phyloP scores from a whole-genome alignment of 2,329 filamentous ascomycete genomes.

The Ambrosiella beaveri region DNA sequence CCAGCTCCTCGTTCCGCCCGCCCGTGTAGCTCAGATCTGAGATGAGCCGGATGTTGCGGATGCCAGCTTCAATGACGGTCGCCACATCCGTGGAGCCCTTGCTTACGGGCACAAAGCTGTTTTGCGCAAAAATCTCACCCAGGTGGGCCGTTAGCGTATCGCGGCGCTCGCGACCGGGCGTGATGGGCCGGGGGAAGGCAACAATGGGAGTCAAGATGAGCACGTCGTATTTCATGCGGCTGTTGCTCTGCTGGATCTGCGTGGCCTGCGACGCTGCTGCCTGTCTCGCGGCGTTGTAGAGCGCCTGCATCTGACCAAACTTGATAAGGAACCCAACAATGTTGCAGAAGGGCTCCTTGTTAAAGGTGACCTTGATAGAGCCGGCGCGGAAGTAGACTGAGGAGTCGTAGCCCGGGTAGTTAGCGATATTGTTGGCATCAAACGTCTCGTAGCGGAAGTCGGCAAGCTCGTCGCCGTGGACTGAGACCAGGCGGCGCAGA shows the following conservation, averaged over 20 bases:
- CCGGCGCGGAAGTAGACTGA: slow-evolving; percentile 81
- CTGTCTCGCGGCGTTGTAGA: slow-evolving; percentile 92
- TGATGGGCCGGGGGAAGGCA: slow-evolving; percentile 70
- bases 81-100: slow-evolving; percentile 54
- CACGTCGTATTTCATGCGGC: slow-evolving; percentile 85
- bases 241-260: slow-evolving; percentile 78
- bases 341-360: slow-evolving; percentile 93
- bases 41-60: slow-evolving; percentile 79
- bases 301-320: slow-evolving; percentile 98
- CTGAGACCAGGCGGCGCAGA: slow-evolving; percentile 75
- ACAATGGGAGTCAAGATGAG: slow-evolving; percentile 90
- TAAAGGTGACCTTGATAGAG: slow-evolving; percentile 90
- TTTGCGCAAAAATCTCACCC: slow-evolving; percentile 93
- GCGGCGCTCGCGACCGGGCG: slow-evolving; percentile 49
- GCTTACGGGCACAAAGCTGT: slow-evolving; percentile 44
- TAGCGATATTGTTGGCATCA: slow-evolving; percentile 47
- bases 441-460: slow-evolving; percentile 98
- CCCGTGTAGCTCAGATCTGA: slow-evolving; percentile 72
- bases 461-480: slow-evolving; percentile 85
- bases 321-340: slow-evolving; percentile 97
- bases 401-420: slow-evolving; percentile 88
- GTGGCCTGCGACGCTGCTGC: slow-evolving; percentile 87
- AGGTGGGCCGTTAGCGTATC: slow-evolving; percentile 85
- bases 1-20: slow-evolving; percentile 62
- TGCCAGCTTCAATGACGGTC: slow-evolving; percentile 80